Percentiles rank a stretch among this genome's conserved stretches.
These are phyloP conservation scores for Saccharum officinarum DNA, from an alignment of 176 grass and related monocot species.

Conservation along the genomic window DNA sequence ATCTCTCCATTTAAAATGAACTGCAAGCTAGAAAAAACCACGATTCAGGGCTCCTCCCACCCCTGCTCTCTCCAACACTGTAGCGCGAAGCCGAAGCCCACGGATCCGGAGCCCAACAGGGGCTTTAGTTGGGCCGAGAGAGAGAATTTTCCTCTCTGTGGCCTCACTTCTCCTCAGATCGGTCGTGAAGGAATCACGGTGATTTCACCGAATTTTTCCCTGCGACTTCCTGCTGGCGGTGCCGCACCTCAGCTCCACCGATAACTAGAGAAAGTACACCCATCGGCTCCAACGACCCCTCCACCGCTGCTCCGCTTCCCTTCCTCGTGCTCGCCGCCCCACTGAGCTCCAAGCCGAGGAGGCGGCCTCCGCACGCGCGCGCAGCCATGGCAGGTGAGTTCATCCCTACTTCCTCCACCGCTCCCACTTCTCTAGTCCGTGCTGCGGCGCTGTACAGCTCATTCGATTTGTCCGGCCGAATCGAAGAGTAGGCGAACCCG, in stretches of 20 bases:
- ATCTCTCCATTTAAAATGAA: too few species aligned
- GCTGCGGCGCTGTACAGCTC: not conserved
- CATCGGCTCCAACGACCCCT: not conserved
- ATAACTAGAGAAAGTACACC: not conserved
- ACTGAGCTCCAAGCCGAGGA: constrained; percentile 4
- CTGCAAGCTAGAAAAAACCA: too few species aligned
- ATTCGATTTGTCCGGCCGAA: not conserved
- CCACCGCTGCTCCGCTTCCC: not conserved
- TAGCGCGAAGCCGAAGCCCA: too few species aligned
- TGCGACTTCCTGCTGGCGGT: not conserved
- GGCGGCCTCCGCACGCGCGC: constrained; percentile 1
- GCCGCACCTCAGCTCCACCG: too few species aligned
- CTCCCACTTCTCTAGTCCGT: not conserved
- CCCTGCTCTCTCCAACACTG: too few species aligned
- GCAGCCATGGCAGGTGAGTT: constrained; percentile 40
- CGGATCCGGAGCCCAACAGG: too few species aligned
- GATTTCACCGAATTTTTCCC: not conserved
- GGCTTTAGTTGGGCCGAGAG: too few species aligned
- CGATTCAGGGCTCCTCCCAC: too few species aligned
- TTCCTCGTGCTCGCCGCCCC: constrained; percentile 24
- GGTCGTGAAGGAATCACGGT: not conserved
- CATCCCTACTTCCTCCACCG: not conserved
- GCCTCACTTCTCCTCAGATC: too few species aligned
- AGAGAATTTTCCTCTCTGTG: too few species aligned
- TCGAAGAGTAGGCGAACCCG: not conserved